A percentile compares a stretch with the other conserved stretches of the same genome.
phyloP scores from a whole-genome alignment of 371 early-diverging fungal species.

The Mortierella polycephala region DNA sequence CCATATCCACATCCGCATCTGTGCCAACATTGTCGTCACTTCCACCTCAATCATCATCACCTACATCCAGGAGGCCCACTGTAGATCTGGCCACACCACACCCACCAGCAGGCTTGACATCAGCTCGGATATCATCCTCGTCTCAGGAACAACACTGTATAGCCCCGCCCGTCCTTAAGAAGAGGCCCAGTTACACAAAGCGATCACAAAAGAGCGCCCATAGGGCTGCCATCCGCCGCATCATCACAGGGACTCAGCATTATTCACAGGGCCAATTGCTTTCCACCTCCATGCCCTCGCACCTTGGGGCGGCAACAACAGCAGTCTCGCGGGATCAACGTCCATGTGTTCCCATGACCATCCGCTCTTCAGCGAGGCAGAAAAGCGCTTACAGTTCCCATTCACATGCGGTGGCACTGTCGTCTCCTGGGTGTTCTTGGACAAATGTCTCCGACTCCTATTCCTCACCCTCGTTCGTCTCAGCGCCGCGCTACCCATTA shows the following conservation, averaged over 20 bases:
- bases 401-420: background rate
- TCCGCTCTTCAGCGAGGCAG: background rate
- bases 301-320: conserved; percentile 20
- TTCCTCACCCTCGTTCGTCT: background rate
- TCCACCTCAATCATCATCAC: background rate
- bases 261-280: conserved; percentile 7
- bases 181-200: conserved; percentile 22
- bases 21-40: background rate
- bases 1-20: background rate
- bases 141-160: background rate
- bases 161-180: background rate
- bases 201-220: conserved; percentile 25
- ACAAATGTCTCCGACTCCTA: conserved; percentile 4
- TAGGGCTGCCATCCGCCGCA: conserved; percentile 20
- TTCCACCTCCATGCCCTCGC: background rate
- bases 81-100: too few relatives aligned
- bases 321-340: conserved; percentile 19
- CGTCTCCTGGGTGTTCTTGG: background rate
- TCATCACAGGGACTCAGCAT: conserved; percentile 22
- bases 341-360: background rate
- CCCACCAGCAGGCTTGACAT: too few relatives aligned
- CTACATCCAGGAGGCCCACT: too few relatives aligned
- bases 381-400: background rate
- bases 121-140: too few relatives aligned
- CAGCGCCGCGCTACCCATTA: background rate